Base-by-base conservation (phyloP, 2,329 filamentous ascomycete genomes). In the Ophiostoma ips region DNA sequence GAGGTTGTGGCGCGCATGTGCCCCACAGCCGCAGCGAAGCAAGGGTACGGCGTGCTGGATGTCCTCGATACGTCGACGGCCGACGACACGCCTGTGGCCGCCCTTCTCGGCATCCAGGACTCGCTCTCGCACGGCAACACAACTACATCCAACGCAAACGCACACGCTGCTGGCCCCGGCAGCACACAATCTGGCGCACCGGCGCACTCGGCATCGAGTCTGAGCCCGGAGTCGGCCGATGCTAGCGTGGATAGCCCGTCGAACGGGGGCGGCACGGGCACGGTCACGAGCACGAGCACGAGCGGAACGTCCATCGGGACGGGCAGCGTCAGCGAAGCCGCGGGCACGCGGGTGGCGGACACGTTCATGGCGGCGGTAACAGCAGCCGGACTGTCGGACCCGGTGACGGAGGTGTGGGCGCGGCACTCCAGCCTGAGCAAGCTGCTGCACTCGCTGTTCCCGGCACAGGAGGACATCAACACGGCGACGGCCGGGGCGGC, bases 401-500 rank as follows among this genome's bases (percentile, higher is more conserved):
- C 45, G 1, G 38, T 50, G 16, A 35, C 38, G 12, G 34, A 37
- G 2, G 35, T 35, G 3, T 59, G 55, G 48, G 50, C 57, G 30
- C 59, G 59, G 18, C 35, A 65, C 37, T 62, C 62, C 1, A 61
- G 64, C 55, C 45, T 67, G 53, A 56, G 63, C 50, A 56, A 59
- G 51, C 49, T 55, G 40, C 43, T 71, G 49, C 55, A 64, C 28
- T 55, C 56, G 1, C 46, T 63, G 2, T 64, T 69, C 12, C 67
- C 66, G 0, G 56, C 61, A 2, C 62, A 63, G 43, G 55, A 61
- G 10, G 63, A 65, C 41, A 58, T 68, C 19, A 51, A 65, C 18
- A 50, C 56, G 8, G 61, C 69, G n/a, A 50, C 58, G 5, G 47
- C 57, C 2, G 55, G 55, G 9, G 60, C 59, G 10, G 50, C 58